Evolutionary conservation across 148 eudicot genomes (phyloP), one percentile per base, ranked within the genome.

Genomic region (Euryodendron excelsum): DNA sequence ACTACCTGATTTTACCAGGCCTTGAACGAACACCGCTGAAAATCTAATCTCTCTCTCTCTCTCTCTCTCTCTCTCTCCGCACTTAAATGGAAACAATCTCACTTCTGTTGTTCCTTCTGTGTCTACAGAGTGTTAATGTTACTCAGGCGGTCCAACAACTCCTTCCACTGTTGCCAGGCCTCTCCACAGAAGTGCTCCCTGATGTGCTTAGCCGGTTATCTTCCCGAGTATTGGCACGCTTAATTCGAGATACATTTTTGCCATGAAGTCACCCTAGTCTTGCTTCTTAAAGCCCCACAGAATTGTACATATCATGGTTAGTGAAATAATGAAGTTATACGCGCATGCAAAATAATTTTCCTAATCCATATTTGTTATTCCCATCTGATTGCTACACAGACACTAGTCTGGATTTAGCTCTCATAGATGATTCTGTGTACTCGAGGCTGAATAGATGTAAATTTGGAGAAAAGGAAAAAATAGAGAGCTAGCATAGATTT

Each of bases 191-290:
- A 68, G 87, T 96, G 78, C 86, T 93, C 45, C 99, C 98, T 0
- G 99, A 96, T 82, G 84, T 96, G 75, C 73, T 86, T 15, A 82
- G 84, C 75, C 90, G 99, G 63, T 79, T 96, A 74, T 82, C 89
- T 36, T 93, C 98, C 56, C 88, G 99, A 78, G 88, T 96, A 73
- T 50, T 87, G 80, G 98, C 99, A 48, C 94, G 98, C 41, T 39
- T 91, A 28, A 74, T 96, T 61, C 91, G 93, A 23, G 98, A 96
- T 62, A 27, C 85, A 30, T 85, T 93, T 52, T 67, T 89, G 79
- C 79, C 69, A 71, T 62, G 78, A 62, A 21, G 55, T 59, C 0
- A 4, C 72, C 11, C 41, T 48, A 34, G 50, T 18, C 64, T 21
- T 28, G 72, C 55, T 34, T 18, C 78, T 39, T 36, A 47, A 15